phyloP scores from a whole-genome alignment of 352 stramenopile genomes.

The Pythium scleroteichum region DNA sequence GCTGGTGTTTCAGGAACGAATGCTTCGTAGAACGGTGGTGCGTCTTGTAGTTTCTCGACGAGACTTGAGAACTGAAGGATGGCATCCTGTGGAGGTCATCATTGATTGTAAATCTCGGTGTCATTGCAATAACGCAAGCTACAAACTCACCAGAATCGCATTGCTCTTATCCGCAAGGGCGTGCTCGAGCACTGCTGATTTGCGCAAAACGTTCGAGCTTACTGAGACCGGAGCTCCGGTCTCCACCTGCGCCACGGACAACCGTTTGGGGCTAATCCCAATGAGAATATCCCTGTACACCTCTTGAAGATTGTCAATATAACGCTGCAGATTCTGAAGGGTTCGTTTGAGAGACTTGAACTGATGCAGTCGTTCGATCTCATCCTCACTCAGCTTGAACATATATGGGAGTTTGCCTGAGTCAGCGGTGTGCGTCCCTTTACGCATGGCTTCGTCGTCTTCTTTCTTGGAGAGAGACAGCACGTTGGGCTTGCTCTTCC shows the following conservation, averaged over 20 bases:
- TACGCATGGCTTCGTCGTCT: conserved; percentile 1
- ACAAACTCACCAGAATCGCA: conserved; percentile 44
- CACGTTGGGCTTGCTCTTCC: conserved; percentile 45
- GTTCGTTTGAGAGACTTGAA: conserved; percentile 55
- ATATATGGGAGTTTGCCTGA: conserved; percentile 4
- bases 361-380: conserved; percentile 42
- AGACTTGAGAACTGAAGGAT: conserved; percentile 62
- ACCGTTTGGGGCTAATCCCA: conserved; percentile 14
- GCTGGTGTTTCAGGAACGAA: conserved; percentile 11
- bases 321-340: conserved; percentile 52
- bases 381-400: conserved; percentile 48
- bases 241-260: neutral
- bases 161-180: conserved; percentile 55
- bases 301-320: conserved; percentile 42
- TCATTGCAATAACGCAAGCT: neutral
- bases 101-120: neutral
- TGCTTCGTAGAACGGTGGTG: conserved; percentile 45
- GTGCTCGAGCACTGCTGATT: conserved; percentile 38
- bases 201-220: conserved; percentile 25
- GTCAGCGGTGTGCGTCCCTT: neutral
- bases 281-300: conserved; percentile 35
- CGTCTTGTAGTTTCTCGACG: conserved; percentile 54
- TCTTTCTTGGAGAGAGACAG: neutral
- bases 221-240: neutral
- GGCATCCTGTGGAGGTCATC: conserved; percentile 38